Percentiles rank a stretch among this genome's conserved stretches.
Conservation (phyloP, 78 protist genomes). For the Blattamonas nauphoetae region DNA sequence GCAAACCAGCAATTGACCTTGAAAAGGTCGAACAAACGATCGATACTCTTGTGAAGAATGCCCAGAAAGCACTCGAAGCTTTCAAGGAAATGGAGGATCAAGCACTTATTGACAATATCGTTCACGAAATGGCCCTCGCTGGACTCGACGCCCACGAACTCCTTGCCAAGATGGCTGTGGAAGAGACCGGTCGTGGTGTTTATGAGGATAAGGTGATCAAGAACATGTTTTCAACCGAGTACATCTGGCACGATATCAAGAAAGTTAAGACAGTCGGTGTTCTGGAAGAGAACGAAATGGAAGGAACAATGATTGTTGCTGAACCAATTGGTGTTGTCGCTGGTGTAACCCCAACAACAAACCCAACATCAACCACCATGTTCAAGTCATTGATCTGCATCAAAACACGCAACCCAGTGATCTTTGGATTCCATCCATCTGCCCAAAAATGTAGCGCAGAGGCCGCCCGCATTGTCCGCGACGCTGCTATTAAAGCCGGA, state of each 20-base stretch:
- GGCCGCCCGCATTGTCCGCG: constrained; percentile 18
- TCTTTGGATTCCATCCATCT: constrained; percentile 31
- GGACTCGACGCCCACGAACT: neutral
- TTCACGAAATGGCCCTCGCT: neutral
- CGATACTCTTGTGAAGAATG: neutral
- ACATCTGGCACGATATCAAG: constrained; percentile 16
- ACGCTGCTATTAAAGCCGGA: constrained; percentile 36
- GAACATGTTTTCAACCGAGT: constrained; percentile 35
- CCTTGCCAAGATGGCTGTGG: neutral
- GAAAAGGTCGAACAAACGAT: too few species aligned
- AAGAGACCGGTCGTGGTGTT: constrained; percentile 37
- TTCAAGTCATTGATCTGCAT: constrained; percentile 30
- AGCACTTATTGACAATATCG: neutral
- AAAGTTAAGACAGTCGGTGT: constrained; percentile 35
- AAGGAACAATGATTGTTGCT: constrained; percentile 19
- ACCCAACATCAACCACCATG: constrained; percentile 38
- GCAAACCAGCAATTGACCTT: too few species aligned
- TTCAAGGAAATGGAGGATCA: neutral
- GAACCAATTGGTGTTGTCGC: constrained; percentile 28
- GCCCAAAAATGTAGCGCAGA: neutral
- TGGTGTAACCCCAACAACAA: constrained; percentile 29
- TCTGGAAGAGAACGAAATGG: constrained; percentile 8
- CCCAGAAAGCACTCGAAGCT: neutral
- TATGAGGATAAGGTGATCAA: constrained; percentile 47
- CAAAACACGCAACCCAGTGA: constrained; percentile 33